Evolutionary conservation across 1,284 basidiomycete genomes (phyloP).

Genomic region (Heterobasidion annosum): DNA sequence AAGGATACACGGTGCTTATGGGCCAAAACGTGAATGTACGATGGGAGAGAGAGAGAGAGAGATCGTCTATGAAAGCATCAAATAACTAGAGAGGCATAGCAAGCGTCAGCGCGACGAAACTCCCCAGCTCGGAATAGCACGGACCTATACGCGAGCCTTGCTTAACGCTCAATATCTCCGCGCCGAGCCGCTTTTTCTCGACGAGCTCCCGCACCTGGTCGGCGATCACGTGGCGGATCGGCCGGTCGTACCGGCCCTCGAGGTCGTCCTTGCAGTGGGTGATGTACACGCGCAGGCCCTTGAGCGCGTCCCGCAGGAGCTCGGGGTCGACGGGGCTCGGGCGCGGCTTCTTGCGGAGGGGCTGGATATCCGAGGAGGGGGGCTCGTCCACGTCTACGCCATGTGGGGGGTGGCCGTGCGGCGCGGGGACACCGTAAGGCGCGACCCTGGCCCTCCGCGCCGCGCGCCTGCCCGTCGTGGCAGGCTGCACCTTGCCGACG

Average conservation of each 20-base stretch:
- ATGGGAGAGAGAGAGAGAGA: not conserved
- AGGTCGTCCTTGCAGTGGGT: conserved; percentile 77
- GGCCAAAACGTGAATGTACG: not conserved
- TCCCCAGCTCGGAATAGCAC: conserved; percentile 17
- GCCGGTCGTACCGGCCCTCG: conserved; percentile 26
- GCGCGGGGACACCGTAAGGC: too few relatives aligned
- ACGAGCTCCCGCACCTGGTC: conserved; percentile 52
- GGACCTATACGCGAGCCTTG: conserved; percentile 70
- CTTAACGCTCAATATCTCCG: conserved; percentile 51
- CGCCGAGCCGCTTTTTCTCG: conserved; percentile 46
- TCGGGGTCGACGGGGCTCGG: conserved; percentile 25
- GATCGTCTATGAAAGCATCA: not conserved
- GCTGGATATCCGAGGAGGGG: not conserved
- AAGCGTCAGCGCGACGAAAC: too few relatives aligned
- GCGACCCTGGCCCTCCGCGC: too few relatives aligned
- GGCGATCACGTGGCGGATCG: conserved; percentile 50
- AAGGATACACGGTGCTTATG: conserved; percentile 21
- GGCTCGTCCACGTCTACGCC: not conserved
- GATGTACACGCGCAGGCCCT: conserved; percentile 57
- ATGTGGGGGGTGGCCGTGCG: too few relatives aligned
- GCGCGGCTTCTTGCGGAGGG: conserved; percentile 38
- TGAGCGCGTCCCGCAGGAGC: conserved; percentile 40
- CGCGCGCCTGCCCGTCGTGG: not conserved
- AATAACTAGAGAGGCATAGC: not conserved
- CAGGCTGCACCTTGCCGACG: not conserved